These are phyloP conservation scores for Fusarium tupiense DNA, from an alignment of 2,329 filamentous ascomycete genomes.

Conservation along the genomic window DNA sequence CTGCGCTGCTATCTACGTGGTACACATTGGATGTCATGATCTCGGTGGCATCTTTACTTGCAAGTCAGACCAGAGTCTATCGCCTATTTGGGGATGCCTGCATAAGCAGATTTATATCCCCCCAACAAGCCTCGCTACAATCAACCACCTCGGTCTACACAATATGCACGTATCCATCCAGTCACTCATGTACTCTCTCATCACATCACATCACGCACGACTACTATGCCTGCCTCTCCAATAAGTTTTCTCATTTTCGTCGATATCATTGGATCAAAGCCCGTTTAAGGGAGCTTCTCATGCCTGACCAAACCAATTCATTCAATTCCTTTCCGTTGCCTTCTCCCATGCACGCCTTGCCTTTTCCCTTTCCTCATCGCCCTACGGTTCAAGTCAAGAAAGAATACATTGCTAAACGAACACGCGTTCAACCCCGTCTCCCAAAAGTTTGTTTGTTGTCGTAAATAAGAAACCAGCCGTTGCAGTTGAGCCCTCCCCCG, in stretches of 20 bases:
- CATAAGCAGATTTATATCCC: not conserved
- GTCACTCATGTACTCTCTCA: not conserved
- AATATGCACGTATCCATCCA: not conserved
- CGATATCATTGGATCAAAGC: constrained; percentile 43
- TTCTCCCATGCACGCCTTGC: constrained; percentile 31
- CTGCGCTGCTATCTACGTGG: not conserved
- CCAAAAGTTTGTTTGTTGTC: constrained; percentile 29
- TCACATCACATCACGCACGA: not conserved
- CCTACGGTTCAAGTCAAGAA: constrained; percentile 32
- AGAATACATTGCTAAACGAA: constrained; percentile 44
- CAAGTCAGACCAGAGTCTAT: not conserved
- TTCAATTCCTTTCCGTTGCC: constrained; percentile 31
- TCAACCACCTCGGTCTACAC: not conserved
- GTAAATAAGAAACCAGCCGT: constrained; percentile 40
- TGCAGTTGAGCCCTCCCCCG: constrained; percentile 37
- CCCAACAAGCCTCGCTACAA: not conserved
- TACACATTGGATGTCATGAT: not conserved
- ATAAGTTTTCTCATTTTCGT: constrained; percentile 37
- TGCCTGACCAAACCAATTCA: constrained; percentile 29
- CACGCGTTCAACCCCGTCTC: constrained; percentile 37
- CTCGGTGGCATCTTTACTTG: not conserved
- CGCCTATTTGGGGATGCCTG: not conserved
- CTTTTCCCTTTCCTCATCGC: constrained; percentile 28
- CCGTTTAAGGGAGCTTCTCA: constrained; percentile 32
- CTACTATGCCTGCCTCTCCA: constrained; percentile 15